phyloP scores from a whole-genome alignment of 1,284 basidiomycete species.

The Stygiomarasmius scandens region DNA sequence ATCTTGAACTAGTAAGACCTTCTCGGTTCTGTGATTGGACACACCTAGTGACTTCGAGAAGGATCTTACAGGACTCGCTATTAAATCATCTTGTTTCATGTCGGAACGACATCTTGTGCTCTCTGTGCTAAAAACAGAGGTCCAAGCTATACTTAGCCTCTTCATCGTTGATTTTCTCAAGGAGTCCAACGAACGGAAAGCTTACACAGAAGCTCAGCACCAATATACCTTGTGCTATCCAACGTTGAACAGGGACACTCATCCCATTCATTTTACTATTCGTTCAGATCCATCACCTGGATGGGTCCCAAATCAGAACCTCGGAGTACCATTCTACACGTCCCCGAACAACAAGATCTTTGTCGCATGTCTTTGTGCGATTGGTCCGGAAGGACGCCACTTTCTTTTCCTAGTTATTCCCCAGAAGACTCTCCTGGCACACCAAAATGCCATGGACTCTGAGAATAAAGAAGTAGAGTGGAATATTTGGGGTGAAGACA shows the following conservation, averaged over 20 bases:
- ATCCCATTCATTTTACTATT: slow-evolving; percentile 41
- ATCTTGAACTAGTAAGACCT: slow-evolving; percentile 44
- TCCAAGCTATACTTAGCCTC: slow-evolving; percentile 16
- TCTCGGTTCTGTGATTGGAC: too few species aligned
- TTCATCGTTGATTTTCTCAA: slow-evolving; percentile 31
- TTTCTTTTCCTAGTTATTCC: slow-evolving; percentile 51
- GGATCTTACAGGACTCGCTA: slow-evolving; percentile 36
- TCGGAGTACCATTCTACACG: slow-evolving; percentile 51
- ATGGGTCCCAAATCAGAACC: slow-evolving; percentile 38
- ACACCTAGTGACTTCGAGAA: slow-evolving; percentile 22
- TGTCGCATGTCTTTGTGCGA: slow-evolving; percentile 47
- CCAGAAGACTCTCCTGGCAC: slow-evolving; percentile 43
- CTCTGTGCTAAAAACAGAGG: slow-evolving; percentile 16
- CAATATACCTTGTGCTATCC: slow-evolving; percentile 46
- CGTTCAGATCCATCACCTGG: slow-evolving; percentile 59
- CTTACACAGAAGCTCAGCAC: slow-evolving; percentile 33
- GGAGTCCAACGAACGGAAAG: slow-evolving; percentile 28
- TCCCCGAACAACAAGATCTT: slow-evolving; percentile 48
- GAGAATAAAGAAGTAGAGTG: slow-evolving; percentile 39
- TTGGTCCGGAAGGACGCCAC: slow-evolving; percentile 24
- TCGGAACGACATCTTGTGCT: slow-evolving; percentile 16
- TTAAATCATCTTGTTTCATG: slow-evolving; percentile 32
- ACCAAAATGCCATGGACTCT: slow-evolving; percentile 27
- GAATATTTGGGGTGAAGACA: slow-evolving; percentile 55
- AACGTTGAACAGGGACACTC: slow-evolving; percentile 23